Conservation (phyloP, 805 yeast genomes). For the Yarrowia deformans region DNA sequence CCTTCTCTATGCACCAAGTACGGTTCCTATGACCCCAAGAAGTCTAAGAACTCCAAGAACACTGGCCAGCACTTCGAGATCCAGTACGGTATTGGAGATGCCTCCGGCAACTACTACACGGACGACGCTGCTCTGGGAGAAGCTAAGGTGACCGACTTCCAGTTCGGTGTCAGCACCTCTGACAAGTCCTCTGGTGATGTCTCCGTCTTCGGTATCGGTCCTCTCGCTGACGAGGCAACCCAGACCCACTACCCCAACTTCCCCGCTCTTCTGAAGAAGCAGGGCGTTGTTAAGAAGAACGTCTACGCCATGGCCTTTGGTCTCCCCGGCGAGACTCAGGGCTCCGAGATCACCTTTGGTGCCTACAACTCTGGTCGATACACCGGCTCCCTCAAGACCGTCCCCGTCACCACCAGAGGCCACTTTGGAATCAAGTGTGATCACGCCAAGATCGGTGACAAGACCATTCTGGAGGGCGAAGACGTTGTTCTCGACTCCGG, state of each 20-base stretch:
- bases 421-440: slow-evolving; percentile 41
- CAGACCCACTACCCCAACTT: slow-evolving; percentile 43
- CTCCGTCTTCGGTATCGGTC: slow-evolving; percentile 51
- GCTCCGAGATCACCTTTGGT: slow-evolving; percentile 53
- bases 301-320: slow-evolving; percentile 56
- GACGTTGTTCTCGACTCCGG: slow-evolving; percentile 64
- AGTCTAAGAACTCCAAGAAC: slow-evolving; percentile 42
- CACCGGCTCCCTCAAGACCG: slow-evolving; percentile 50
- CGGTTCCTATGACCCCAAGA: slow-evolving; percentile 10
- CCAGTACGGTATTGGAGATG: slow-evolving; percentile 52
- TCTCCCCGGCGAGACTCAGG: slow-evolving; percentile 46
- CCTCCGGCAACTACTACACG: slow-evolving; percentile 61
- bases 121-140: slow-evolving; percentile 65
- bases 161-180: slow-evolving; percentile 67
- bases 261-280: slow-evolving; percentile 47
- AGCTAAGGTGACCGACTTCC: slow-evolving; percentile 57
- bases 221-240: slow-evolving; percentile 47
- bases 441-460: slow-evolving; percentile 36
- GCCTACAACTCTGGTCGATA: slow-evolving; percentile 55
- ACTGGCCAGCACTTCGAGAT: slow-evolving; percentile 42
- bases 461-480: not conserved
- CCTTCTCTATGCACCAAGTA: not conserved
- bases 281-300: slow-evolving; percentile 52
- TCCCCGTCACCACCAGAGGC: slow-evolving; percentile 38
- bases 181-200: slow-evolving; percentile 54